A percentile compares a stretch with the other conserved stretches of the same genome.
phyloP scores from a whole-genome alignment of 2,329 filamentous ascomycete species.

The Alternaria novae-zelandiae region DNA sequence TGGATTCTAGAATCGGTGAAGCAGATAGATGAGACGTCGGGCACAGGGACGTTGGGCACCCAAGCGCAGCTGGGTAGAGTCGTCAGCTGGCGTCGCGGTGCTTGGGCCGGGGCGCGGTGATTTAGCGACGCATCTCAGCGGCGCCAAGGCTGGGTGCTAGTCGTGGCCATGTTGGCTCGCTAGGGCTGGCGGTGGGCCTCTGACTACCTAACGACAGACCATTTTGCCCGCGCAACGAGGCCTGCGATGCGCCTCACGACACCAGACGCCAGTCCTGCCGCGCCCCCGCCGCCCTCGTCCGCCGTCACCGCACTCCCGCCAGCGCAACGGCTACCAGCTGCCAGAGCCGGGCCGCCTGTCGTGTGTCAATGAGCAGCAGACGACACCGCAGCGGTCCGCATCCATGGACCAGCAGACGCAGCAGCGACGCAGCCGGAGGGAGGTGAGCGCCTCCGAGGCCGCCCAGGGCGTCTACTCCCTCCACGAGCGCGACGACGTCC shows the following conservation, averaged over 20 bases:
- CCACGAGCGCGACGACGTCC: conserved; percentile 29
- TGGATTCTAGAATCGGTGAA: neutral
- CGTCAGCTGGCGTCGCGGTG: neutral
- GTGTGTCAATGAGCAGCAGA: conserved; percentile 19
- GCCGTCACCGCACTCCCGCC: conserved; percentile 12
- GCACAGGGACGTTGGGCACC: conserved; percentile 4
- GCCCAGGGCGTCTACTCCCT: conserved; percentile 13
- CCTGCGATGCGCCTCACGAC: conserved; percentile 32
- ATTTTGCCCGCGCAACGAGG: conserved; percentile 16
- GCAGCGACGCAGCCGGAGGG: conserved; percentile 31
- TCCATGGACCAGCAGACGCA: conserved; percentile 40
- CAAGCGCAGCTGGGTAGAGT: conserved; percentile 7
- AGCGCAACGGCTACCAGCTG: conserved; percentile 16
- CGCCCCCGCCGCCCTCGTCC: conserved; percentile 17
- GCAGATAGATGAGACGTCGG: conserved; percentile 16
- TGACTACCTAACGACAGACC: conserved; percentile 8
- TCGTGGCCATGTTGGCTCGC: conserved; percentile 6
- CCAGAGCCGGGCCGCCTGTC: conserved; percentile 20
- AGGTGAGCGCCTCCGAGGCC: conserved; percentile 32
- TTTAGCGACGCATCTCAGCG: neutral
- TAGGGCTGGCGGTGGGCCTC: conserved; percentile 11
- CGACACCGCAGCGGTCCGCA: conserved; percentile 22
- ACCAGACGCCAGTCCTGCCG: conserved; percentile 13
- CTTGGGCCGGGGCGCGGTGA: conserved; percentile 1
- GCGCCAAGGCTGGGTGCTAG: conserved; percentile 3